These are phyloP conservation scores for Vachellia pachyceras DNA, from an alignment of 306 rosid genomes.

Conservation along the genomic window DNA sequence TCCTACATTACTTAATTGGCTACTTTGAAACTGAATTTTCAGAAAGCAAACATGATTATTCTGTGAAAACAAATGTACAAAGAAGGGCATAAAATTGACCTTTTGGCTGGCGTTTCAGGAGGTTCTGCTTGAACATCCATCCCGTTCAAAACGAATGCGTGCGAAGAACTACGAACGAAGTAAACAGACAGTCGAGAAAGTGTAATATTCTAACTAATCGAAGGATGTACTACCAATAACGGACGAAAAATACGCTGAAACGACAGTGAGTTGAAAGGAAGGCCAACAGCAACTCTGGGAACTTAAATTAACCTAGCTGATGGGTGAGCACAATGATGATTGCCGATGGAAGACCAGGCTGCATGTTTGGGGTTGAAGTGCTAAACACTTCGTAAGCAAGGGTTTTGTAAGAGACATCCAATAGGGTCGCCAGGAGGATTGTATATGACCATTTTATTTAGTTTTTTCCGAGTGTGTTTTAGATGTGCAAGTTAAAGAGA, in stretches of 20 bases:
- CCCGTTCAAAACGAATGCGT: neutral
- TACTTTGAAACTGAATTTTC: neutral
- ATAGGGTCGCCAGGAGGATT: too few relatives aligned
- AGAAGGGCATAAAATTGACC: slow-evolving; percentile 24
- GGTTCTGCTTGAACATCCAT: slow-evolving; percentile 41
- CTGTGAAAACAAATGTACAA: neutral
- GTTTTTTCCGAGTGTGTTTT: too few relatives aligned
- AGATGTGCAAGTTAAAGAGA: too few relatives aligned
- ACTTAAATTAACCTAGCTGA: slow-evolving; percentile 5
- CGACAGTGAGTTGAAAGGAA: neutral
- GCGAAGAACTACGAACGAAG: neutral
- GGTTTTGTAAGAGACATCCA: too few relatives aligned
- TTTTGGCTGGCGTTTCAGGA: slow-evolving; percentile 28
- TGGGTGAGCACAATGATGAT: neutral
- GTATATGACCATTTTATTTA: too few relatives aligned
- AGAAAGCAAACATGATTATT: slow-evolving; percentile 17
- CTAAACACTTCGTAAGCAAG: too few relatives aligned
- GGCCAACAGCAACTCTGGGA: neutral
- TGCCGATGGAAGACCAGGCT: neutral
- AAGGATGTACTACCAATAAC: neutral
- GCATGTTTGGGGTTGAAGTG: too few relatives aligned
- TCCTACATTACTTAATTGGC: slow-evolving; percentile 15
- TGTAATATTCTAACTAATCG: neutral
- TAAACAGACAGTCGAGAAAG: neutral
- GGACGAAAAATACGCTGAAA: neutral